Evolutionary conservation across 108 stramenopile genomes (phyloP).

Genomic region (Cyclostephanos invisitatus): DNA sequence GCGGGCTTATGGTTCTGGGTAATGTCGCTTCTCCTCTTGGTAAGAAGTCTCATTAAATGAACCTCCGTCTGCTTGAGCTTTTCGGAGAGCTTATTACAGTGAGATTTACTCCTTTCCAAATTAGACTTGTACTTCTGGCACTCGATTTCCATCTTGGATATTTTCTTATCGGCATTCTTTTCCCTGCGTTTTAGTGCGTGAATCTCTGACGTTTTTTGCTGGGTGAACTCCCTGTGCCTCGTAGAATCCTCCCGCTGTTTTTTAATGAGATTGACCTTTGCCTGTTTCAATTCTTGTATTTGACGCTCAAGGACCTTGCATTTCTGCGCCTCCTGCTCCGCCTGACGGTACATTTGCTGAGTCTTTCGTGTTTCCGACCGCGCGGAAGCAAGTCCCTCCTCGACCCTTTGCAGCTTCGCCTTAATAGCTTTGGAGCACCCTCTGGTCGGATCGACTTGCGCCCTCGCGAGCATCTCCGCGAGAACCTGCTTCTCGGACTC

Average conservation of each 20-base stretch:
- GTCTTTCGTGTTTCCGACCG: conserved; percentile 70
- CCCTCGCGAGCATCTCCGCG: conserved; percentile 71
- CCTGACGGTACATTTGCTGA: conserved; percentile 74
- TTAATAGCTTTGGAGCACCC: conserved; percentile 78
- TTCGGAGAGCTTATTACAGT: conserved; percentile 62
- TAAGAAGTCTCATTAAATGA: conserved; percentile 76
- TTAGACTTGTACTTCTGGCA: conserved; percentile 66
- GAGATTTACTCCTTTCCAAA: conserved; percentile 65
- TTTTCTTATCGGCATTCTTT: conserved; percentile 52
- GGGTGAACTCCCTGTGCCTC: conserved; percentile 66
- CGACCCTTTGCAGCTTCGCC: conserved; percentile 72
- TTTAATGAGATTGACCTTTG: conserved; percentile 67
- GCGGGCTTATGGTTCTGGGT: conserved; percentile 11
- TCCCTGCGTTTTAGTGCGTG: conserved; percentile 73
- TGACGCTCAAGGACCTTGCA: conserved; percentile 74
- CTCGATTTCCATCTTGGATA: conserved; percentile 76
- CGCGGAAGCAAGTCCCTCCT: conserved; percentile 66
- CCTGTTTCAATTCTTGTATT: conserved; percentile 74
- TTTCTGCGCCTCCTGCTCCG: conserved; percentile 76
- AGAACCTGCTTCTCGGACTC: conserved; percentile 76
- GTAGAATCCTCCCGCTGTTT: conserved; percentile 75
- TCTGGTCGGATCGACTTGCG: conserved; percentile 64
- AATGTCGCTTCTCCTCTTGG: conserved; percentile 62
- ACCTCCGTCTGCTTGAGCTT: conserved; percentile 84
- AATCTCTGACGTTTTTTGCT: conserved; percentile 78